Conservation (phyloP, 768 basidiomycete genomes). For the Lactifluus pinguis region DNA sequence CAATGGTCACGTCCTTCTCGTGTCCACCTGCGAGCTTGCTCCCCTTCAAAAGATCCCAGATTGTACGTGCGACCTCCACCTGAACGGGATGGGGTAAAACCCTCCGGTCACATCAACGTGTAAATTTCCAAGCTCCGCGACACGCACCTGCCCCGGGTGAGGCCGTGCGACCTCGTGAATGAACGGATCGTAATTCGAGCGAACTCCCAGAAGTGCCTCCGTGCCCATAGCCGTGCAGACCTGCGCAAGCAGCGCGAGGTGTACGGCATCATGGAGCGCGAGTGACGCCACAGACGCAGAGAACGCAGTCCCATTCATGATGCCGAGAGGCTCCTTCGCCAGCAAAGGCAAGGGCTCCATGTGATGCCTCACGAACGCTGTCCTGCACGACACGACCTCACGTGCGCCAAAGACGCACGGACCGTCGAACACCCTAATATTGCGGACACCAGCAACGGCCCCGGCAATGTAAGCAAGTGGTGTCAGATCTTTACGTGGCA, state of each 20-base stretch:
- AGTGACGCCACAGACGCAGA: slow-evolving; percentile 69
- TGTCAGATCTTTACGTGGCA: slow-evolving; percentile 14
- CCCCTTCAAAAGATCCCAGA: slow-evolving; percentile 60
- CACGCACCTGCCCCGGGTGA: slow-evolving; percentile 67
- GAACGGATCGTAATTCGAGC: slow-evolving; percentile 68
- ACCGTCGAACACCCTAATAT: slow-evolving; percentile 64
- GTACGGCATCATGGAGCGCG: slow-evolving; percentile 64
- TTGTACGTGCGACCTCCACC: slow-evolving; percentile 64
- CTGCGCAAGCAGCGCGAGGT: slow-evolving; percentile 57
- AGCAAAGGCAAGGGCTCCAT: slow-evolving; percentile 57
- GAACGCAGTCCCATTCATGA: slow-evolving; percentile 81
- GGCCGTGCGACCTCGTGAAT: slow-evolving; percentile 69
- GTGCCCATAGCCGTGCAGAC: slow-evolving; percentile 75
- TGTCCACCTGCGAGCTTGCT: slow-evolving; percentile 52
- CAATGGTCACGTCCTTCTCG: slow-evolving; percentile 63
- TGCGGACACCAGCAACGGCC: slow-evolving; percentile 66
- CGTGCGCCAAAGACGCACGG: slow-evolving; percentile 39
- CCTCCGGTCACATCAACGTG: background rate
- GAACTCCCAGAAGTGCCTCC: slow-evolving; percentile 70
- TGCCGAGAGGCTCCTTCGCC: slow-evolving; percentile 71
- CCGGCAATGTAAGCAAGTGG: slow-evolving; percentile 40
- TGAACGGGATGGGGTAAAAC: slow-evolving; percentile 16
- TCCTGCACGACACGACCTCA: slow-evolving; percentile 40
- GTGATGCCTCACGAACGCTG: slow-evolving; percentile 50
- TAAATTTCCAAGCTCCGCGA: background rate